A percentile compares a stretch with the other conserved stretches of the same genome.
Conservation (phyloP, 2,329 filamentous ascomycete genomes). For the Arthrobotrys musiformis region DNA sequence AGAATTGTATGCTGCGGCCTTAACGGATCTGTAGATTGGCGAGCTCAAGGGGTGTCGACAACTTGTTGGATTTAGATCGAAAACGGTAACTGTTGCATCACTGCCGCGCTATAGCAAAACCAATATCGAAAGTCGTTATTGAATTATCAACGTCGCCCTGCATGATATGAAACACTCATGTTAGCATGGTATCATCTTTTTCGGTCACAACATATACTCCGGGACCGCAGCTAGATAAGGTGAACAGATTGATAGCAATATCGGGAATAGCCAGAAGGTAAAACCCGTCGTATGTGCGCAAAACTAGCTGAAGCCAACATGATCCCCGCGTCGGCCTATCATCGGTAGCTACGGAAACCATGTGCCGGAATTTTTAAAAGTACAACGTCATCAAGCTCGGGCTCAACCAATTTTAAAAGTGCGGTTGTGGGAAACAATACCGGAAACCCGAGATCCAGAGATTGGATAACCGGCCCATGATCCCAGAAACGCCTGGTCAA, state of each 20-base stretch:
- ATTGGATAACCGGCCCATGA: slow-evolving; percentile 38
- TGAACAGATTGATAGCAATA: slow-evolving; percentile 1
- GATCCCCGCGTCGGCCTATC: slow-evolving; percentile 9
- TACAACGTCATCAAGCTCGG: slow-evolving; percentile 11
- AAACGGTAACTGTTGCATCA: slow-evolving; percentile 40
- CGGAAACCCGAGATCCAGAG: slow-evolving; percentile 3
- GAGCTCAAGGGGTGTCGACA: slow-evolving; percentile 10
- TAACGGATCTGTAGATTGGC: slow-evolving; percentile 18
- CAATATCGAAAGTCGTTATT: slow-evolving; percentile 35
- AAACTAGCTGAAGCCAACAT: slow-evolving; percentile 2
- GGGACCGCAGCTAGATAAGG: too few species aligned
- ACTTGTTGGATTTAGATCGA: slow-evolving; percentile 23
- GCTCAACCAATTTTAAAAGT: slow-evolving; percentile 17
- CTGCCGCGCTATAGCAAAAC: slow-evolving; percentile 8
- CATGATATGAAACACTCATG: slow-evolving; percentile 50
- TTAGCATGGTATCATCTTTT: slow-evolving; percentile 32
- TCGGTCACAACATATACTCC: background rate
- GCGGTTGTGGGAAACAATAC: slow-evolving; percentile 18
- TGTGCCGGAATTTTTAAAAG: slow-evolving; percentile 14
- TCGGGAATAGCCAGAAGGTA: slow-evolving; percentile 11
- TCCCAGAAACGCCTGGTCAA: slow-evolving; percentile 7
- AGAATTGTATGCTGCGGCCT: background rate
- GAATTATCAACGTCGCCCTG: slow-evolving; percentile 35
- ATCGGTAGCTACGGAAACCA: slow-evolving; percentile 15
- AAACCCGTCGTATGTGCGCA: background rate